These are phyloP conservation scores for Colletotrichum liriopes DNA, from an alignment of 2,329 filamentous ascomycete species.

Conservation along the genomic window DNA sequence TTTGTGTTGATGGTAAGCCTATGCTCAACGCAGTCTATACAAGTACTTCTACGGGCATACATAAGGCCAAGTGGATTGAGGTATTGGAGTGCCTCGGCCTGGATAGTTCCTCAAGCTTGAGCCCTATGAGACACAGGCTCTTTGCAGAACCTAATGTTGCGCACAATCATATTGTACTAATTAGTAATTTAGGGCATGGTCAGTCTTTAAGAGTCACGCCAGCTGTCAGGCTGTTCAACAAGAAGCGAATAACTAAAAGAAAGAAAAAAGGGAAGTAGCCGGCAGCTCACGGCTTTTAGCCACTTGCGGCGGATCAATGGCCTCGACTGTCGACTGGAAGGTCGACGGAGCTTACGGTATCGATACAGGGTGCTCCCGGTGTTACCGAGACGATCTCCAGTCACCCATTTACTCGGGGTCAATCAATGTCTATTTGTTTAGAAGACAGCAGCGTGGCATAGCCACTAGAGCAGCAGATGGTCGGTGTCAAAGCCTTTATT, in stretches of 20 bases:
- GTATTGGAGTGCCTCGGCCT: too few relatives aligned
- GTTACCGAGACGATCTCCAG: too few relatives aligned
- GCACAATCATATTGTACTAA: too few relatives aligned
- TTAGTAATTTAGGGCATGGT: too few relatives aligned
- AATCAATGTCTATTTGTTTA: neutral
- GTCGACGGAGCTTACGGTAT: too few relatives aligned
- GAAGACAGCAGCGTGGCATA: neutral
- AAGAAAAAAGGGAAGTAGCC: accelerated
- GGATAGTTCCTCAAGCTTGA: too few relatives aligned
- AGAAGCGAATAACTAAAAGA: neutral
- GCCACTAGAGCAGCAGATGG: neutral
- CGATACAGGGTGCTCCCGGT: neutral
- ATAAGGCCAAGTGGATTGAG: too few relatives aligned
- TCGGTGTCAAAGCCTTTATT: neutral
- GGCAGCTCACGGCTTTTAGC: neutral
- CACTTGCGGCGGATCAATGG: neutral
- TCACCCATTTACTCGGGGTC: neutral
- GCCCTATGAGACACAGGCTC: too few relatives aligned
- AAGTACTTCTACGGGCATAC: too few relatives aligned
- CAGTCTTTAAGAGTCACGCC: neutral
- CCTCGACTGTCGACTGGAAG: neutral
- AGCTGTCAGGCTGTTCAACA: too few relatives aligned
- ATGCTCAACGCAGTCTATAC: too few relatives aligned
- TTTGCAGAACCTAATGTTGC: too few relatives aligned
- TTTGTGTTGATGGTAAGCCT: neutral